phyloP scores from a whole-genome alignment of 2,329 filamentous ascomycete genomes.

The Microdochium bolleyi region DNA sequence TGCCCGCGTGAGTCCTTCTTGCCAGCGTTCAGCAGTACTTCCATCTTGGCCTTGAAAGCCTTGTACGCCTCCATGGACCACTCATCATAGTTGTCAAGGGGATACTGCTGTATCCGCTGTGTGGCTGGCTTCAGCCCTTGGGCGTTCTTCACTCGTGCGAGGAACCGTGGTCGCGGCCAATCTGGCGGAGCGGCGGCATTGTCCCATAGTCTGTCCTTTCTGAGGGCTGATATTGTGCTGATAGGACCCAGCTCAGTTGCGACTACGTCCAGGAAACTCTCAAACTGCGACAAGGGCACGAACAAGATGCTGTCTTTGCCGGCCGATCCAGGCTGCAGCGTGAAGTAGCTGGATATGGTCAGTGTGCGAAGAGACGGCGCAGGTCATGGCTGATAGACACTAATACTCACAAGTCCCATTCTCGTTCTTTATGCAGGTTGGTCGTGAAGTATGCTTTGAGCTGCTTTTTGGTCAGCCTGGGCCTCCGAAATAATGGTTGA shows the following conservation, averaged over 20 bases:
- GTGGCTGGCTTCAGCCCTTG: conserved; percentile 23
- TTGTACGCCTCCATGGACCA: conserved; percentile 37
- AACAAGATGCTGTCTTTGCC: conserved; percentile 53
- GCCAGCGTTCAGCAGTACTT: not conserved
- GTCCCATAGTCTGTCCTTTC: conserved; percentile 34
- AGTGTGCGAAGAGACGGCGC: conserved; percentile 4
- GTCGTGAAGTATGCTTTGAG: conserved; percentile 43
- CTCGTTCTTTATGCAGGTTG: conserved; percentile 47
- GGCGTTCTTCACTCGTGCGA: conserved; percentile 23
- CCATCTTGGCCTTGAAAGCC: conserved; percentile 29
- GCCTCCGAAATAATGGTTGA: not conserved
- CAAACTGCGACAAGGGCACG: conserved; percentile 58
- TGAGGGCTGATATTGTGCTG: conserved; percentile 46
- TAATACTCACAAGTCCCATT: conserved; percentile 73
- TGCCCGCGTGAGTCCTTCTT: conserved; percentile 4
- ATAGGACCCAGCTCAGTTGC: conserved; percentile 47
- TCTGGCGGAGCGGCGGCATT: conserved; percentile 56
- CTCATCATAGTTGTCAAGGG: conserved; percentile 43
- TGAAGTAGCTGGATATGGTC: conserved; percentile 49
- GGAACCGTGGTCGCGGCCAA: conserved; percentile 58
- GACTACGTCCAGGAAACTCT: conserved; percentile 55
- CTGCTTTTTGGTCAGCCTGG: conserved; percentile 17
- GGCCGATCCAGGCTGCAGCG: conserved; percentile 42
- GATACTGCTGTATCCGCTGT: conserved; percentile 28
- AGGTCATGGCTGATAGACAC: not conserved